phyloP scores from a whole-genome alignment of 1,284 basidiomycete genomes.

The Pyrrhoderma lamaoense region DNA sequence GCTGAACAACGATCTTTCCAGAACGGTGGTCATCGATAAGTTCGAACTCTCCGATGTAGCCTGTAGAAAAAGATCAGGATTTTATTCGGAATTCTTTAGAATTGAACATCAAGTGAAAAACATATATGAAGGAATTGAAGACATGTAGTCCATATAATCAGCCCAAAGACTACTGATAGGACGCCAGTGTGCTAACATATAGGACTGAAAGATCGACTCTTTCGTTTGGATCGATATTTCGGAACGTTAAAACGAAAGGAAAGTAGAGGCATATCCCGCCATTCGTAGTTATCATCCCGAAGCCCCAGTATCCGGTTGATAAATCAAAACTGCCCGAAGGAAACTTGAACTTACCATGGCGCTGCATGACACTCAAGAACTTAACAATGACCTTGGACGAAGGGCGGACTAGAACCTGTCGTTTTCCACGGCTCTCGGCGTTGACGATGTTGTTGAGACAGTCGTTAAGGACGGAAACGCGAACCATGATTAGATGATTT shows the following conservation, averaged over 20 bases:
- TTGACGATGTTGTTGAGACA: slow-evolving; percentile 96
- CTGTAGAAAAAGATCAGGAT: slow-evolving; percentile 34
- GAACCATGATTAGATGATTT: slow-evolving; percentile 54
- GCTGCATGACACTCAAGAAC: slow-evolving; percentile 95
- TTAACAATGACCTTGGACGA: slow-evolving; percentile 96
- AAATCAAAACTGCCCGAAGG: too few species aligned
- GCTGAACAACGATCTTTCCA: slow-evolving; percentile 97
- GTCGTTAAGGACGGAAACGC: slow-evolving; percentile 82
- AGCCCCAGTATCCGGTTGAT: too few species aligned
- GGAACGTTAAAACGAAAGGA: slow-evolving; percentile 66
- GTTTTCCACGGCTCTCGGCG: slow-evolving; percentile 96
- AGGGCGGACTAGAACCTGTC: slow-evolving; percentile 92
- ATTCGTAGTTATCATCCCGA: slow-evolving; percentile 66
- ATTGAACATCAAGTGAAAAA: background rate
- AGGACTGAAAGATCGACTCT: slow-evolving; percentile 24
- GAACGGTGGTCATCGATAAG: slow-evolving; percentile 99
- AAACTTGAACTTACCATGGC: slow-evolving; percentile 69
- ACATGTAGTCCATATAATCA: slow-evolving; percentile 52
- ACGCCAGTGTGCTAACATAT: slow-evolving; percentile 38
- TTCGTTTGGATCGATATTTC: slow-evolving; percentile 39
- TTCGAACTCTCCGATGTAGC: slow-evolving; percentile 99
- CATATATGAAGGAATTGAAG: background rate
- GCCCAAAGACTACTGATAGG: slow-evolving; percentile 34
- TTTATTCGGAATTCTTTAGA: background rate
- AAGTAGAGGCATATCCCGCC: slow-evolving; percentile 49